Base-by-base conservation (phyloP, 139 green algal genomes). In the Dunaliella primolecta region DNA sequence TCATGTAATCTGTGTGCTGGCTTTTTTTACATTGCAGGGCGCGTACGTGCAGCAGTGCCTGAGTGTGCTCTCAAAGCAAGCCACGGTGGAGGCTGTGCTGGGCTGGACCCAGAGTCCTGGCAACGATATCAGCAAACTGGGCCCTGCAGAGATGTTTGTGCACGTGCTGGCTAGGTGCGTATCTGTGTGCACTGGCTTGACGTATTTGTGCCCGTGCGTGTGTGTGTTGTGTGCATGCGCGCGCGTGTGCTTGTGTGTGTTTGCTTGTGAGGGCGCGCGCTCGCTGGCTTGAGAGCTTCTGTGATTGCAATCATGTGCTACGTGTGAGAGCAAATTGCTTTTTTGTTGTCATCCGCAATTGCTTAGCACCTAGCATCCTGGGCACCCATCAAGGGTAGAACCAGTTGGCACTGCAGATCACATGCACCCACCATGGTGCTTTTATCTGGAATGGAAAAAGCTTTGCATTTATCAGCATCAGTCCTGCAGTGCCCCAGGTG, bases 101-200 rank as follows among this genome's bases (percentile, higher is more conserved):
- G 35, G 2, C 36, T 83, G 37, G 36, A 29, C 38, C 11, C 27
- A 35, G 36, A 21, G 56, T 31, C 83, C 75, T 1, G 78, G 78
- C 36, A 74, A 86, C 46, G 34, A 31, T 25, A 29, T 46, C 46
- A 3, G 15, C 20, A 24, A 31, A 1, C 83, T 86, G 75, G 83
- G 83, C 1, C 83, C 83, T 33, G 83, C 83, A 83, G 83, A 86
- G 83, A 82, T 55, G 83, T 83, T 78, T 38, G 83, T 86, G 46
- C 75, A 86, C 46, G 83, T 82, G 74, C 83, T 86, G 75, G 38
- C 38, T 25, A 81, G 77, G 77, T 81, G 34, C 11, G 77, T 2
- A 15, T 7, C 27, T 32, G 29, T 31, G 27, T 32, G 71, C 71
- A 3, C 29, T 7, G 71, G 71, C 71, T 2, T 31, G 27, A 35